These are phyloP conservation scores for Atractiella rhizophila DNA, from an alignment of 768 basidiomycete genomes.

Conservation along the genomic window DNA sequence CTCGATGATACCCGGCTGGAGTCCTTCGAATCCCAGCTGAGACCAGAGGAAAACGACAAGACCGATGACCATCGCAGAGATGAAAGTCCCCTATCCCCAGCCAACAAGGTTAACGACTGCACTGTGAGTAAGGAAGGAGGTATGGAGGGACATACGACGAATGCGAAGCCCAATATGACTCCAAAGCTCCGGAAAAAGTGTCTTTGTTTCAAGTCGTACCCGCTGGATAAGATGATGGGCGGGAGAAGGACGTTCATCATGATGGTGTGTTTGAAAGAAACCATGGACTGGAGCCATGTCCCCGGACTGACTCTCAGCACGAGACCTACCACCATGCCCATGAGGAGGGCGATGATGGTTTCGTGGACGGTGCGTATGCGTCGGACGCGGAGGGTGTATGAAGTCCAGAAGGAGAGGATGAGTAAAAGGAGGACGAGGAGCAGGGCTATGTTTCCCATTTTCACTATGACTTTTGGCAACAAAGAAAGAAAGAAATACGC, in stretches of 20 bases:
- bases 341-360: conserved; percentile 51
- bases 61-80: conserved; percentile 83
- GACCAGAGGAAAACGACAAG: conserved; percentile 86
- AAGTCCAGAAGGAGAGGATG: conserved; percentile 79
- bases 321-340: conserved; percentile 73
- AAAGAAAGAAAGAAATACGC: no score
- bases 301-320: conserved; percentile 73
- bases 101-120: background rate
- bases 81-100: conserved; percentile 50
- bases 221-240: conserved; percentile 92
- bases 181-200: conserved; percentile 98
- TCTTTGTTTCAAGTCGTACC: conserved; percentile 93
- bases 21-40: conserved; percentile 66
- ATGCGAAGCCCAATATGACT: conserved; percentile 44
- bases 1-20: conserved; percentile 64
- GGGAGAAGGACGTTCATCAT: conserved; percentile 97
- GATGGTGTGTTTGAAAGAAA: conserved; percentile 48
- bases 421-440: conserved; percentile 38
- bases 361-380: conserved; percentile 86
- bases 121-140: background rate
- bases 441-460: no score
- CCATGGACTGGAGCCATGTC: conserved; percentile 85
- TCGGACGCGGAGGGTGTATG: conserved; percentile 93
- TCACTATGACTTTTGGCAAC: no score
- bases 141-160: background rate